Base-by-base conservation (phyloP, 2,329 filamentous ascomycete genomes). In the Gnomoniopsis sp. region DNA sequence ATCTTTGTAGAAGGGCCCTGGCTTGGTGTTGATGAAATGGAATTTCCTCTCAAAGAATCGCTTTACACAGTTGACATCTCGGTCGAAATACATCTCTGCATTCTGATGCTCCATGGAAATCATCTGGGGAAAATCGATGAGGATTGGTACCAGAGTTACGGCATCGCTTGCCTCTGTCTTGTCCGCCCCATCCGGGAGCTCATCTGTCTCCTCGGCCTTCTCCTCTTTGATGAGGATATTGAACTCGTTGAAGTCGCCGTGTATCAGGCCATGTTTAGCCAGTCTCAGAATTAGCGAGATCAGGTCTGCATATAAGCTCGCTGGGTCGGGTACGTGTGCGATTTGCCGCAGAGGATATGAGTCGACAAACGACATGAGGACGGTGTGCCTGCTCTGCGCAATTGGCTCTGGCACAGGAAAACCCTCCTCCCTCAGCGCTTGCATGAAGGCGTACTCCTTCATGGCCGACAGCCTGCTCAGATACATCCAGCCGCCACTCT, bases 81-180 rank as follows among this genome's bases (percentile, higher is more conserved):
- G 88, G 71, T 98, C 90, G 72, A 99, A 99, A 75, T 99, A 98
- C 84, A 93, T 96, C 70, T 96, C 89, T 19, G 95, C 96, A 69
- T 99, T 97, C 38, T 80, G 75, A 70, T 99, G 95, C 66, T 96
- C 91, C 71, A 96, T 91, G 1, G 93, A 98, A 2, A 99, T 86
- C 89, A 97, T 98, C 71, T 99, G 95, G 0, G 95, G 95, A 70
- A 99, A 99, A 76, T 99, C 96, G 67, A 99, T 99, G 49, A 99
- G 77, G 55, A 97, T 85, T 1, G 95, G 95, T 7, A 85, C 86
- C 26, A 96, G 77, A 36, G 73, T 80, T 55, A 89, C 64, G 0
- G 69, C 47, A 21, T 68, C 59, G 34, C 49, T 48, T 57, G 63
- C 46, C 44, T 53, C 44, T 51, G 59, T 36, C 36, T 63, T 1